Evolutionary conservation across 345 rosid genomes (phyloP).

Genomic region (Erodium maritimum): DNA sequence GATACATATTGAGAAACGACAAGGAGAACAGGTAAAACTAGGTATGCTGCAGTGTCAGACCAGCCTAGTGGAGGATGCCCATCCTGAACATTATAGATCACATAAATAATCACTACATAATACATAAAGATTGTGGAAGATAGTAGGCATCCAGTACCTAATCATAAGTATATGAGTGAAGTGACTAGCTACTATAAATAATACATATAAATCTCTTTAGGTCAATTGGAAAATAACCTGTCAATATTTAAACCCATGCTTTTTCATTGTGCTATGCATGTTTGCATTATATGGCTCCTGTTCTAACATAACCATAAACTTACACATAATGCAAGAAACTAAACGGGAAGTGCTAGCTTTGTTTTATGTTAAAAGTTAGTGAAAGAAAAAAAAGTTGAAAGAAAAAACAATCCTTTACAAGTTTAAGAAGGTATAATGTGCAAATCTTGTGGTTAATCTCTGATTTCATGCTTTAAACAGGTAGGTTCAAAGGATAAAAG

Average conservation of each 20-base stretch:
- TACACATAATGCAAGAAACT: not conserved
- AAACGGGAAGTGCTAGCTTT: no score
- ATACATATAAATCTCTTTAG: not conserved
- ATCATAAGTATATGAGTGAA: no score
- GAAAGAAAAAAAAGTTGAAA: not conserved
- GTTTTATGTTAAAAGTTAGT: no score
- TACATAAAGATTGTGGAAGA: not conserved
- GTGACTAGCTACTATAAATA: no score
- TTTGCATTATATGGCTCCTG: not conserved
- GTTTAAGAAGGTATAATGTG: not conserved
- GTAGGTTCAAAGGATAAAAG: not conserved
- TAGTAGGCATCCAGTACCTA: not conserved
- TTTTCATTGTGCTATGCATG: not conserved
- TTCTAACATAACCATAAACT: not conserved
- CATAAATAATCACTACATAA: not conserved
- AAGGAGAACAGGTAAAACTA: slow-evolving; percentile 92
- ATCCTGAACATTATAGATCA: slow-evolving; percentile 44
- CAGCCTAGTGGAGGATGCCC: slow-evolving; percentile 98
- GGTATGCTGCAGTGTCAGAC: slow-evolving; percentile 85
- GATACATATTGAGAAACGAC: slow-evolving; percentile 77
- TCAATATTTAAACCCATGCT: not conserved
- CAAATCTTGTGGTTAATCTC: not conserved
- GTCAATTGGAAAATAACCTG: not conserved
- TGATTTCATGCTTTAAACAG: not conserved
- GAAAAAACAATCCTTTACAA: not conserved